These are phyloP conservation scores for Colletotrichum aenigma DNA, from an alignment of 2,329 filamentous ascomycete genomes.

Conservation along the genomic window DNA sequence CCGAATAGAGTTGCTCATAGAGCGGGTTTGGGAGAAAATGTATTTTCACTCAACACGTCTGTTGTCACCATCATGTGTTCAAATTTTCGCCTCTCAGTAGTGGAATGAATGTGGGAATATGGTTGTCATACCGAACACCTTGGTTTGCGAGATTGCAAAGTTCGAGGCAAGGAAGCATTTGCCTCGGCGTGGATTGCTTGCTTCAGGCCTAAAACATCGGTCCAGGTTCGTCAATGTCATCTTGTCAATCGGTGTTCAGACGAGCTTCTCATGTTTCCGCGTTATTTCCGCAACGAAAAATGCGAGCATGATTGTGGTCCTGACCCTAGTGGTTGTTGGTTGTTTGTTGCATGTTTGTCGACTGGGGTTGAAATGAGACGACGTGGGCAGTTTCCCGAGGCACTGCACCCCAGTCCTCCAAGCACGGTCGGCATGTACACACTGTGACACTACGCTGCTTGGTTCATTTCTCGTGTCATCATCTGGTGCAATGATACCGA, in stretches of 20 bases:
- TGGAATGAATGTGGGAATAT: not conserved
- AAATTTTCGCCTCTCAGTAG: not conserved
- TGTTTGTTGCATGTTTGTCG: not conserved
- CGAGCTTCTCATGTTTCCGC: not conserved
- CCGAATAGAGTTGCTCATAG: not conserved
- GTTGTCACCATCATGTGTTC: not conserved
- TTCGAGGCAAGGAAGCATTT: not conserved
- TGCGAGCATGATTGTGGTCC: not conserved
- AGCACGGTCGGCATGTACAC: not conserved
- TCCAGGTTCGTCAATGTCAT: not conserved
- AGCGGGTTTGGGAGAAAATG: not conserved
- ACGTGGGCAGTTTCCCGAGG: not conserved
- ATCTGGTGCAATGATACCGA: not conserved
- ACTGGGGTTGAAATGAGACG: not conserved
- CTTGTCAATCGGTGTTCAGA: not conserved
- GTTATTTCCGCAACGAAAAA: not conserved
- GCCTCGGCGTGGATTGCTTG: not conserved
- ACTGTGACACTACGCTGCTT: not conserved
- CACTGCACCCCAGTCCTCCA: not conserved
- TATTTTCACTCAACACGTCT: not conserved
- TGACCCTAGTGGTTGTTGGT: not conserved
- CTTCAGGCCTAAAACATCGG: not conserved
- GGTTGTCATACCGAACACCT: not conserved
- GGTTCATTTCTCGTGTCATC: not conserved
- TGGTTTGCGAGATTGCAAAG: not conserved